These are phyloP conservation scores for Corymbia maculata DNA, from an alignment of 345 rosid genomes.

Conservation along the genomic window DNA sequence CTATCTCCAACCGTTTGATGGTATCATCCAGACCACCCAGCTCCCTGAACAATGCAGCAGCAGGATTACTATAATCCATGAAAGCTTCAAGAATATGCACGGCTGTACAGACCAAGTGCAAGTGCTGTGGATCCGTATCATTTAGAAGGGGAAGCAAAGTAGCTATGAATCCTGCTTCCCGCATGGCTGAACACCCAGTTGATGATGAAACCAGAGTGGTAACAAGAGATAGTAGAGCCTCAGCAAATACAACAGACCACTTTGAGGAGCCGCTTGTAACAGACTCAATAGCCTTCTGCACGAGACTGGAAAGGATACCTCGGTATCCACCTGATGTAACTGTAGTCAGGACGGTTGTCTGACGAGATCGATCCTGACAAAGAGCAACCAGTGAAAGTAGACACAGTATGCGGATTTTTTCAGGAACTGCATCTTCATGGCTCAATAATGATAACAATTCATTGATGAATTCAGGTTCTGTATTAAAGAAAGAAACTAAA, in stretches of 20 bases:
- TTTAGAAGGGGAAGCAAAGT: conserved; percentile 87
- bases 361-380: conserved; percentile 91
- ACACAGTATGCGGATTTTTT: conserved; percentile 72
- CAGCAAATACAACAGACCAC: conserved; percentile 80
- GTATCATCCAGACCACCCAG: conserved; percentile 96
- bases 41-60: conserved; percentile 88
- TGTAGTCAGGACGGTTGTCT: conserved; percentile 71
- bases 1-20: conserved; percentile 69
- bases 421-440: conserved; percentile 75
- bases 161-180: conserved; percentile 90
- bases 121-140: conserved; percentile 86
- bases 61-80: conserved; percentile 95
- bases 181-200: conserved; percentile 90
- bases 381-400: conserved; percentile 80
- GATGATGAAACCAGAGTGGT: conserved; percentile 88
- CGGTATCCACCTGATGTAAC: conserved; percentile 90
- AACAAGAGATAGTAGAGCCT: conserved; percentile 83
- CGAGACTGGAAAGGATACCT: conserved; percentile 83
- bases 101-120: conserved; percentile 86
- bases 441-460: conserved; percentile 79
- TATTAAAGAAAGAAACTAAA: conserved; percentile 71
- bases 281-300: conserved; percentile 88
- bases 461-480: conserved; percentile 90
- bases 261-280: conserved; percentile 54
- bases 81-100: conserved; percentile 87